Percentiles rank a stretch among this genome's conserved stretches.
Evolutionary conservation across 331 rosid genomes (phyloP).

Genomic region (Prunus yedoensis): DNA sequence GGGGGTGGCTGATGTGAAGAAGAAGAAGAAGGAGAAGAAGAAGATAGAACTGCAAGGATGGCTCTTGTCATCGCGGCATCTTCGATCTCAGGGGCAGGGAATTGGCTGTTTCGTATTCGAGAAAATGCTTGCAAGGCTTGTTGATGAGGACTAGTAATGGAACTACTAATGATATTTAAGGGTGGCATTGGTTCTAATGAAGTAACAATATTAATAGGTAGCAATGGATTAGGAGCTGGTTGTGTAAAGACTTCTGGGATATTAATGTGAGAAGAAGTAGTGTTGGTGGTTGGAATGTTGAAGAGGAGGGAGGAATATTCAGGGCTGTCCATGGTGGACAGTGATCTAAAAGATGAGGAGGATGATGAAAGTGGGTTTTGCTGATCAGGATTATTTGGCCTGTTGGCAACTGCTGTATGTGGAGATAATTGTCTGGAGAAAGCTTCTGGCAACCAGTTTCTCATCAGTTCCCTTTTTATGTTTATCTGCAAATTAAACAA

Average conservation of each 20-base stretch:
- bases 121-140: constrained; percentile 48
- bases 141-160: constrained; percentile 35
- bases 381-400: constrained; percentile 34
- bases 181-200: constrained; percentile 13
- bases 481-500: constrained; percentile 35
- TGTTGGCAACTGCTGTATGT: neutral
- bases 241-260: constrained; percentile 9
- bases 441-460: constrained; percentile 43
- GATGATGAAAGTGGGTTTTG: constrained; percentile 65
- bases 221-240: constrained; percentile 8
- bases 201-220: neutral
- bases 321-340: constrained; percentile 70
- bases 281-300: constrained; percentile 37
- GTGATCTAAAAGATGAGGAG: constrained; percentile 67
- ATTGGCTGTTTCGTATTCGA: constrained; percentile 34
- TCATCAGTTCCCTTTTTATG: constrained; percentile 38
- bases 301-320: constrained; percentile 66
- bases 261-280: neutral
- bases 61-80: constrained; percentile 59
- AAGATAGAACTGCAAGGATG: constrained; percentile 47
- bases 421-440: constrained; percentile 29
- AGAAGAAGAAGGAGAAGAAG: constrained; percentile 46
- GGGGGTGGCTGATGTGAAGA: constrained; percentile 27
- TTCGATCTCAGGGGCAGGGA: constrained; percentile 49
- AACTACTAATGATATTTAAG: constrained; percentile 1